Evolutionary conservation across 306 rosid species (phyloP), one percentile per base, ranked within the genome.

Genomic region (Prunus mongolica): DNA sequence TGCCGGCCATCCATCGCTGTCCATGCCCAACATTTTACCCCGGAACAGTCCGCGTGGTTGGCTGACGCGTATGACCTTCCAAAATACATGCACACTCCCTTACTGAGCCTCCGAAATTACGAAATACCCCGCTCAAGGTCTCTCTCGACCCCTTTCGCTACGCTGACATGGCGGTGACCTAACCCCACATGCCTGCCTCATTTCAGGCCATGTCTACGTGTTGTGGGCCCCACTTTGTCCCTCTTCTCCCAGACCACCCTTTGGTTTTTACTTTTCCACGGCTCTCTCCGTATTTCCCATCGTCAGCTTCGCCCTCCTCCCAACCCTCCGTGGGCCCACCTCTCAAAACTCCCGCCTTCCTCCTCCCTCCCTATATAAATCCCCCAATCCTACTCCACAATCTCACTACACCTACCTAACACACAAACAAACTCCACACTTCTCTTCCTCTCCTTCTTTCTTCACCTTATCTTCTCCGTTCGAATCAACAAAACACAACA

Each of bases 131-230:
- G 38, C 44, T 38, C 44, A 6, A 38, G 9, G 9, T 38, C 16
- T 13, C 5, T 12, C 52, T 49, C 16, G 16, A 51, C 20, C 56
- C 66, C 7, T 64, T 41, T 6, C 15, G 20, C 68, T 47, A 9
- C 24, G 75, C 78, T 81, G 85, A 84, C 83, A 63, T 78, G 85
- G 83, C 83, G 65, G 76, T 73, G 60, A 58, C 28, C 71, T 14
- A 76, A 79, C 88, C 88, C 85, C 83, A 87, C 88, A 51, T 81
- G 90, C 70, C 82, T 9, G 61, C 87, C 84, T 76, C 41, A 12
- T 14, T 41, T 76, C 57, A n/a, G 81, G 80, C 84, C 72, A 49
- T 64, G 79, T 51, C 86, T 76, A 84, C 85, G 86, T 84, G 83
- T 76, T 75, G 79, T 80, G 88, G 86, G 72, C 79, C 88, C 83